Evolutionary conservation across 1,284 basidiomycete genomes (phyloP), one percentile per base, ranked within the genome.

Genomic region (Melampsora occidentalis): DNA sequence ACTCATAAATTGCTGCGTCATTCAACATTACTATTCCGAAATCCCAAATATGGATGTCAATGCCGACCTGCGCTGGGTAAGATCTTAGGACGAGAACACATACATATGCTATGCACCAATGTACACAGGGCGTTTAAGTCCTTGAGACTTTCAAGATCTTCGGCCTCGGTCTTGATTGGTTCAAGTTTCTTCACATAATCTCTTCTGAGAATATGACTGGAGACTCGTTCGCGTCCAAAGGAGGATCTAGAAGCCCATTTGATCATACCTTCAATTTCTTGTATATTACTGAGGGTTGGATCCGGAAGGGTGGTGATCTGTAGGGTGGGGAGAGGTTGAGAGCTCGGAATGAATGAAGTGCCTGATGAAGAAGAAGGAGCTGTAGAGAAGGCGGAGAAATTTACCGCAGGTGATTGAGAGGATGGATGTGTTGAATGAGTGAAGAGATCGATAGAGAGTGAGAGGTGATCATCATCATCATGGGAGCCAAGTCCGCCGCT

Each of bases 91-190:
- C 10, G 53, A 25, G 46, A n/a, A 5, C 25, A 87, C 93, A 83
- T 83, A 97, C 94, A 85, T 81, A 99, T 96, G 14, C 92, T 93
- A 83, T 97, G 94, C 90, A 97, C 94, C 79, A 97, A 87, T 79
- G 88, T 89, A 85, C 93, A 98, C 63, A 99, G 84, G 4, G 91
- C 89, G 84, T 98, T 96, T 71, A 99, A 85, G 80, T 94, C 91
- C 57, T 90, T 88, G 78, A 99, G 82, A 80, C 88, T 92, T 84
- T 98, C 95, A 80, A 94, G 85, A 82, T 97, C 94, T 84, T 99
- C 96, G 31, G 96, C 94, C 80, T 90, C 89, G 77, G 89, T 86
- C 83, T 97, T 88, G 59, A 97, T 89, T 71, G 90, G 88, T 79
- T 94, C 90, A 79, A 98, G 86, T 70, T 89, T 88, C 81, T 92